A percentile compares a stretch with the other conserved stretches of the same genome.
phyloP scores from a whole-genome alignment of 1,139 yeast genomes.

The Zygotorulaspora mrakii region DNA sequence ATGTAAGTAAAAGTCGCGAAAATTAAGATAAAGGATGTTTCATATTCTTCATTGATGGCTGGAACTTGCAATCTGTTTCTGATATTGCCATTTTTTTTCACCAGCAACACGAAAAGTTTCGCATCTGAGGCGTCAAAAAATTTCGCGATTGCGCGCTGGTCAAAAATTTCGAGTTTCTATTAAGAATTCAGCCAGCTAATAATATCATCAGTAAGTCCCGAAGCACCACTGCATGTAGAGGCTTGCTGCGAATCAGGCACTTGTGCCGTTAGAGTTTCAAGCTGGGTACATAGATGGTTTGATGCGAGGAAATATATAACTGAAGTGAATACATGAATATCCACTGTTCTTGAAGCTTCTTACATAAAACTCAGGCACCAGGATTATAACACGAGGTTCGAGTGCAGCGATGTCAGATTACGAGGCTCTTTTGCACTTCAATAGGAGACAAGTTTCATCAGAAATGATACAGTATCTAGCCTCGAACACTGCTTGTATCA shows the following conservation, averaged over 20 bases:
- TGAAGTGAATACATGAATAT: not conserved
- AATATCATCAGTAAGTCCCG: not conserved
- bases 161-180: conserved; percentile 2
- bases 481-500: conserved; percentile 75
- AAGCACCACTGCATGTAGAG: too few species aligned
- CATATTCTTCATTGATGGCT: conserved; percentile 1
- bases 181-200: conserved; percentile 9
- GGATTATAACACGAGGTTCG: too few species aligned
- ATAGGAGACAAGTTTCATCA: conserved; percentile 69
- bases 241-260: not conserved
- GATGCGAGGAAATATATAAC: not conserved
- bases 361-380: too few species aligned
- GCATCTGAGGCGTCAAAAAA: conserved; percentile 1
- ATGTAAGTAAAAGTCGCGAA: too few species aligned
- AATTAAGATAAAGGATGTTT: too few species aligned
- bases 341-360: too few species aligned
- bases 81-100: conserved; percentile 4
- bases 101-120: conserved; percentile 16
- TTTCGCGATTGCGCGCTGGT: conserved; percentile 14
- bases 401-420: conserved; percentile 47
- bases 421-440: conserved; percentile 68
- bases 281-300: too few species aligned
- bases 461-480: conserved; percentile 83
- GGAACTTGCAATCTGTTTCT: conserved; percentile 1
- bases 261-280: too few species aligned